phyloP scores from a whole-genome alignment of 2,329 filamentous ascomycete genomes.

The Karstenula rhodostoma region DNA sequence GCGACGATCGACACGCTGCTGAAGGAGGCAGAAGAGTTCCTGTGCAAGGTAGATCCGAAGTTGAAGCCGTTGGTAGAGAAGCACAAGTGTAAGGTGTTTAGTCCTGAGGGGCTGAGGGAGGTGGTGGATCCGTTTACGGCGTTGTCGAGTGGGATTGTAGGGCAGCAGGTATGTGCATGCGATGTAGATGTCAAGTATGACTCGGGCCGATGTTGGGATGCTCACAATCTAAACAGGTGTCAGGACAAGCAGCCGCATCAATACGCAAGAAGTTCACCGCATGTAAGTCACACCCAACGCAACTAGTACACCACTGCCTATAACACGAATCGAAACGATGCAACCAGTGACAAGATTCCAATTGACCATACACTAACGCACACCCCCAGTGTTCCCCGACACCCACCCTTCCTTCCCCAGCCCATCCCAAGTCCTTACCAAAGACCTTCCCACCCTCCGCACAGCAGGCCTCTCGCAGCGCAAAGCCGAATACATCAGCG shows the following conservation, averaged over 20 bases:
- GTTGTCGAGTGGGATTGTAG: slow-evolving; percentile 87
- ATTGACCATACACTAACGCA: neutral
- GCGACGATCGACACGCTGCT: slow-evolving; percentile 77
- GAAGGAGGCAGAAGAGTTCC: slow-evolving; percentile 75
- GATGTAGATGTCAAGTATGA: neutral
- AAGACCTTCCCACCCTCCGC: slow-evolving; percentile 70
- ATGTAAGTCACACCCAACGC: slow-evolving; percentile 22
- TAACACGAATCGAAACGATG: neutral
- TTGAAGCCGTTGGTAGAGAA: slow-evolving; percentile 76
- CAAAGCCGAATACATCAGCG: slow-evolving; percentile 94
- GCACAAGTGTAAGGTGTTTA: slow-evolving; percentile 81
- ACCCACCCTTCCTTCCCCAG: slow-evolving; percentile 69
- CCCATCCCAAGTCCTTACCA: slow-evolving; percentile 74
- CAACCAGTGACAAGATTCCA: neutral
- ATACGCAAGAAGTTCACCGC: slow-evolving; percentile 87
- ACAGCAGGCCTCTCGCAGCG: slow-evolving; percentile 89
- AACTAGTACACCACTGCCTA: neutral
- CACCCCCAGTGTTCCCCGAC: slow-evolving; percentile 59
- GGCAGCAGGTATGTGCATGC: slow-evolving; percentile 71
- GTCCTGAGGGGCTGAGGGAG: slow-evolving; percentile 81
- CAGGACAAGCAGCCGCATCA: slow-evolving; percentile 85
- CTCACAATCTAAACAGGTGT: slow-evolving; percentile 62
- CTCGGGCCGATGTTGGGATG: neutral
- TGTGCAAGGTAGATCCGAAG: slow-evolving; percentile 76
- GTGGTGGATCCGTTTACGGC: slow-evolving; percentile 87